These are phyloP conservation scores for Pyrenochaeta sp. DNA, from an alignment of 2,329 filamentous ascomycete species.

Conservation along the genomic window DNA sequence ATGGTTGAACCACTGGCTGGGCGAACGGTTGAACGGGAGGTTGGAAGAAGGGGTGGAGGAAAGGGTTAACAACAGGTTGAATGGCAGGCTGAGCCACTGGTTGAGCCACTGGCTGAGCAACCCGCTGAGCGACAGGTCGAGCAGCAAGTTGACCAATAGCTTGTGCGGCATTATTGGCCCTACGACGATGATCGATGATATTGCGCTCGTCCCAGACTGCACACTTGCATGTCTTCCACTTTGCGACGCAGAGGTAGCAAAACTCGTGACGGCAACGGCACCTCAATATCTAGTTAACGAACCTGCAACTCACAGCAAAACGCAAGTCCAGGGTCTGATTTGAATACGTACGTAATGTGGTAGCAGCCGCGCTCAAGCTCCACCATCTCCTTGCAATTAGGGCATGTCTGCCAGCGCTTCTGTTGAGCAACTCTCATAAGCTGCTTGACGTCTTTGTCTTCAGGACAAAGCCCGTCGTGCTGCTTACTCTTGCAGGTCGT, in stretches of 20 bases:
- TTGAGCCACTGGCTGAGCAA: too few species aligned
- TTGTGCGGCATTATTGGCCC: neutral
- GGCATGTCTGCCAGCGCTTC: slow-evolving; percentile 22
- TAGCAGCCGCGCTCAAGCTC: slow-evolving; percentile 20
- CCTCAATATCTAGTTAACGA: slow-evolving; percentile 2
- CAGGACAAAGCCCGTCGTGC: slow-evolving; percentile 18
- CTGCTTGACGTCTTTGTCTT: slow-evolving; percentile 14
- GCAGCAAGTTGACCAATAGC: neutral
- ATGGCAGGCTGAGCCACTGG: too few species aligned
- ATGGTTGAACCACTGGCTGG: too few species aligned
- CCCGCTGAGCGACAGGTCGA: neutral
- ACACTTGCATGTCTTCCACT: slow-evolving; percentile 27
- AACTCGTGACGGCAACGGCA: slow-evolving; percentile 70
- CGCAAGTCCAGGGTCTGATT: neutral
- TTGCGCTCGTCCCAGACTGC: slow-evolving; percentile 9
- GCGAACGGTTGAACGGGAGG: too few species aligned
- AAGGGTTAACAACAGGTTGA: too few species aligned
- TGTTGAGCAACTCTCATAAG: slow-evolving; percentile 17
- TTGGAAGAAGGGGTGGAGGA: too few species aligned
- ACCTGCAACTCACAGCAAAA: neutral
- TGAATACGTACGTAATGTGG: slow-evolving; percentile 24
- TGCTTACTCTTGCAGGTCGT: slow-evolving; percentile 13
- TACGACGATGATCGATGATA: slow-evolving; percentile 4
- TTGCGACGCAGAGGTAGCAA: slow-evolving; percentile 70
- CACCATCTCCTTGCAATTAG: slow-evolving; percentile 24